Evolutionary conservation across 169 alveolate genomes (phyloP).

Genomic region (Besnoitia besnoiti): DNA sequence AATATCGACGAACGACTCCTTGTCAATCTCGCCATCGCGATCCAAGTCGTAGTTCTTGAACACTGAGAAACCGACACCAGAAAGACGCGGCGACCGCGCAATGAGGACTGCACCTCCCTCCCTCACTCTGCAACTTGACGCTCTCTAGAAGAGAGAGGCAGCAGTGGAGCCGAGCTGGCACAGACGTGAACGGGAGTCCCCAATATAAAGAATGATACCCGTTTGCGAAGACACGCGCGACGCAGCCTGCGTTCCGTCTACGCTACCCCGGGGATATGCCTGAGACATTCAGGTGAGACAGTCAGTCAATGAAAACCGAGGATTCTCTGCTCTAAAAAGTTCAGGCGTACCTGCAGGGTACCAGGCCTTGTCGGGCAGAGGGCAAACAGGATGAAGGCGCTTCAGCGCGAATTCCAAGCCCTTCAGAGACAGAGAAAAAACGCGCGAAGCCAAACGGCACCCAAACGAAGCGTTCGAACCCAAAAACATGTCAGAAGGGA

Average conservation of each 20-base stretch:
- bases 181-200: no score
- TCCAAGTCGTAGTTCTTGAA: slow-evolving; percentile 58
- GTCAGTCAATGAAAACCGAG: no score
- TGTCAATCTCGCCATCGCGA: slow-evolving; percentile 62
- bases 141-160: no score
- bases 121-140: no score
- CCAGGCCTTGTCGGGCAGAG: slow-evolving; percentile 58
- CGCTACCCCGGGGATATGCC: no score
- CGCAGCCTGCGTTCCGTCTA: no score
- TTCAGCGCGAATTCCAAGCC: slow-evolving; percentile 57
- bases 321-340: background rate
- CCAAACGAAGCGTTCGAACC: background rate
- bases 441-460: background rate
- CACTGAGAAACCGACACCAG: background rate
- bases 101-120: no score
- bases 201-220: background rate
- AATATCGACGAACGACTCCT: slow-evolving; percentile 54
- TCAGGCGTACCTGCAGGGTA: slow-evolving; percentile 51
- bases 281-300: no score
- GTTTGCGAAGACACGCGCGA: no score
- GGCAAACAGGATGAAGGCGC: slow-evolving; percentile 59
- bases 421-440: background rate
- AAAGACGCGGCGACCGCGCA: no score
- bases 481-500: background rate
- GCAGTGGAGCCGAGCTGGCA: no score